A percentile compares a stretch with the other conserved stretches of the same genome.
Evolutionary conservation across 345 rosid genomes (phyloP).

Genomic region (Tarenaya hassleriana): DNA sequence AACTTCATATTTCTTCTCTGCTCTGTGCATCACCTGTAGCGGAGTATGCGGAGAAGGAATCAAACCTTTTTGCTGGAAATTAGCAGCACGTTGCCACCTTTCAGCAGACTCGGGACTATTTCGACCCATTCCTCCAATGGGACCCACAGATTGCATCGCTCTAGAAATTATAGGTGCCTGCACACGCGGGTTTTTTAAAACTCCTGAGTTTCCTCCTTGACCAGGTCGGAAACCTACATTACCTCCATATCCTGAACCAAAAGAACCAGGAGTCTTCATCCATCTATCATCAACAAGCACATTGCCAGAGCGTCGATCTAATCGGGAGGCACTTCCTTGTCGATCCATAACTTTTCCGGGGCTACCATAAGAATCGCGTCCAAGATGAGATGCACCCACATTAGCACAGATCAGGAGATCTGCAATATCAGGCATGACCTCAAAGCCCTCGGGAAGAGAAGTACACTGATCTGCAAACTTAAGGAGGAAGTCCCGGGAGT

Average conservation of each 20-base stretch:
- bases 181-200: conserved; percentile 55
- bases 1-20: conserved; percentile 87
- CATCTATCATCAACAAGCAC: conserved; percentile 64
- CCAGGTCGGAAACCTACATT: conserved; percentile 54
- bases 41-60: conserved; percentile 88
- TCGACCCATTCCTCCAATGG: conserved; percentile 59
- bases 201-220: conserved; percentile 75
- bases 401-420: conserved; percentile 33
- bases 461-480: conserved; percentile 64
- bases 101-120: conserved; percentile 64
- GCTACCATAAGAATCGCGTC: conserved; percentile 49
- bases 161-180: conserved; percentile 65
- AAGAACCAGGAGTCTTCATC: conserved; percentile 44
- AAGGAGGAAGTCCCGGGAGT: conserved; percentile 90
- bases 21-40: conserved; percentile 79
- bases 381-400: conserved; percentile 38
- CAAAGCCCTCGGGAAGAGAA: conserved; percentile 65
- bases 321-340: conserved; percentile 48
- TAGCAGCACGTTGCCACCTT: conserved; percentile 76
- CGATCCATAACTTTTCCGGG: conserved; percentile 64
- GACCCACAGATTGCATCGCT: conserved; percentile 59
- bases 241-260: conserved; percentile 47
- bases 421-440: conserved; percentile 40
- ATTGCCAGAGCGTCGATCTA: conserved; percentile 66
- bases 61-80: conserved; percentile 63